Evolutionary conservation across 305 asterid genomes (phyloP).

Genomic region (Rubia peregrina): DNA sequence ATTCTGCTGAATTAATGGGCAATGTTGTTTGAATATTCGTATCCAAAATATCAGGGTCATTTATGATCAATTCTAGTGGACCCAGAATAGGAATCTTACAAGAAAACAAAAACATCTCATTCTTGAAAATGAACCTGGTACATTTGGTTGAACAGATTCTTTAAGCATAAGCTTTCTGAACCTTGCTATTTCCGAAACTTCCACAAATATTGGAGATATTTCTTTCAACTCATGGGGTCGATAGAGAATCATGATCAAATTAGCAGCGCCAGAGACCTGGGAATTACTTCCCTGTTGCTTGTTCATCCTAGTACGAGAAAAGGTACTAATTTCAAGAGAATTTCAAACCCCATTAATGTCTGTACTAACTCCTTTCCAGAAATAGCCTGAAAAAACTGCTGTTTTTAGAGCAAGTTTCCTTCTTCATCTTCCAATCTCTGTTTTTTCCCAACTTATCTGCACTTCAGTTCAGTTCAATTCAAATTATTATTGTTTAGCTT

Average conservation of each 20-base stretch:
- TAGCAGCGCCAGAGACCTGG: background rate
- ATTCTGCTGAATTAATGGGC: background rate
- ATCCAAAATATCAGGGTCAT: background rate
- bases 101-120: conserved; percentile 5
- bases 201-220: background rate
- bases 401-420: background rate
- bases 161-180: background rate
- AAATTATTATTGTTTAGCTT: too few relatives aligned
- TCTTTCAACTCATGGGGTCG: conserved; percentile 6
- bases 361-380: background rate
- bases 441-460: background rate
- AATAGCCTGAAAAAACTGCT: background rate
- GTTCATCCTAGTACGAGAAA: background rate
- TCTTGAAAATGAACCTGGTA: background rate
- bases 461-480: too few relatives aligned
- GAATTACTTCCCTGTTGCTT: conserved; percentile 5
- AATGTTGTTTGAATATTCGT: background rate
- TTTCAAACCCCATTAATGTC: background rate
- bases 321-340: conserved; percentile 8
- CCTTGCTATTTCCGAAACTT: background rate
- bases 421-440: background rate
- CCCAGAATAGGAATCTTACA: background rate
- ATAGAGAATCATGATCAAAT: conserved; percentile 10
- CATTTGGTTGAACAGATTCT: background rate
- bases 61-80: background rate